phyloP scores from a whole-genome alignment of 2,329 filamentous ascomycete genomes.

The Sordariomycetes sp. region DNA sequence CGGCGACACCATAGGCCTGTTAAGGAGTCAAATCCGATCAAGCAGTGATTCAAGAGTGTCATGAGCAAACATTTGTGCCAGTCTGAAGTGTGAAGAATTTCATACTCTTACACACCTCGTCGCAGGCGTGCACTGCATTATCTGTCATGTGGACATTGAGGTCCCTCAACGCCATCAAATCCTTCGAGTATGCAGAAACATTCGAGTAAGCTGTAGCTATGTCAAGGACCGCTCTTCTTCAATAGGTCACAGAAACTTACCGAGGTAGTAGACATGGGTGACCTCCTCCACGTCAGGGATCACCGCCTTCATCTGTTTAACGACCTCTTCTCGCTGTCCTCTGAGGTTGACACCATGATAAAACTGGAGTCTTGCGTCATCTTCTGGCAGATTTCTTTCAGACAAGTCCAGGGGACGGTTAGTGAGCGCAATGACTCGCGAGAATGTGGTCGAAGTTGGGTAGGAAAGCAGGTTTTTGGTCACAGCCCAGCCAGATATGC shows the following conservation, averaged over 20 bases:
- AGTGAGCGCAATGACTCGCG: constrained; percentile 9
- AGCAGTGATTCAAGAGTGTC: too few species aligned
- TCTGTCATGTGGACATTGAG: constrained; percentile 4
- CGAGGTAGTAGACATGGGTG: constrained; percentile 9
- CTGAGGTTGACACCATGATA: constrained; percentile 7
- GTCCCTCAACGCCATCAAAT: constrained; percentile 1
- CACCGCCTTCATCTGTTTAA: constrained; percentile 1
- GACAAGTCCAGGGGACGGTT: constrained; percentile 7
- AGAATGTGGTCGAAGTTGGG: constrained; percentile 7
- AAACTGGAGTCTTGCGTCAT: constrained; percentile 7
- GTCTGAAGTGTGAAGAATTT: constrained; percentile 9
- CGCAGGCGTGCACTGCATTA: constrained; percentile 5
- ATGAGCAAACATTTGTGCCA: constrained; percentile 7
- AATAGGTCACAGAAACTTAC: too few species aligned
- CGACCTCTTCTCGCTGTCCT: constrained; percentile 5
- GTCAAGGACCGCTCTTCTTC: too few species aligned
- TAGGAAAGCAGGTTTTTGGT: constrained; percentile 8
- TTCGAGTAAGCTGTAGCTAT: too few species aligned
- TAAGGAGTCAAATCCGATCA: too few species aligned
- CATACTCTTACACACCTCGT: constrained; percentile 3
- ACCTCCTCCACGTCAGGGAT: constrained; percentile 7
- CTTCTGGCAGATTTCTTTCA: constrained; percentile 3
- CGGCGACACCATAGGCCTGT: constrained; percentile 7
- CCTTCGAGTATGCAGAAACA: constrained; percentile 3
- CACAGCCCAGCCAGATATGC: constrained; percentile 11